Evolutionary conservation across 805 yeast genomes (phyloP).

Genomic region (Wickerhamomyces bisporus): DNA sequence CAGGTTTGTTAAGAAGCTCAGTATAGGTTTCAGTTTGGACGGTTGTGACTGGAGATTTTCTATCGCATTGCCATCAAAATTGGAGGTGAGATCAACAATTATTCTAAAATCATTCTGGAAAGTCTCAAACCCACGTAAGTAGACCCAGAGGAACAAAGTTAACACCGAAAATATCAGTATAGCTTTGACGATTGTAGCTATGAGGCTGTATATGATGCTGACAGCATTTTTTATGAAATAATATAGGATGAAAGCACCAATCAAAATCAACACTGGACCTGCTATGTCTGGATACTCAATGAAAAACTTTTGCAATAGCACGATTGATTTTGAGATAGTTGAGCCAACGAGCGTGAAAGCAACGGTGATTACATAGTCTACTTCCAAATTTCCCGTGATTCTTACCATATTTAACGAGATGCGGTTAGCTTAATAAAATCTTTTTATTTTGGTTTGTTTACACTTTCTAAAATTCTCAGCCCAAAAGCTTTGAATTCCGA

Average conservation of each 20-base stretch:
- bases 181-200: slow-evolving; percentile 26
- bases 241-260: slow-evolving; percentile 22
- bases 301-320: slow-evolving; percentile 19
- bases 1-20: no score
- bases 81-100: slow-evolving; percentile 17
- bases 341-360: slow-evolving; percentile 1
- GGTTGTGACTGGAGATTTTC: not conserved
- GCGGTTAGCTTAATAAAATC: no score
- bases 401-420: slow-evolving; percentile 5
- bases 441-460: no score
- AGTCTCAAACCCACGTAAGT: slow-evolving; percentile 36
- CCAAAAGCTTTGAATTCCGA: not conserved
- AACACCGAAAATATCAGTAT: slow-evolving; percentile 14
- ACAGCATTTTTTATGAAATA: slow-evolving; percentile 27
- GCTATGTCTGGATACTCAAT: slow-evolving; percentile 28
- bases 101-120: slow-evolving; percentile 51
- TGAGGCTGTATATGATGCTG: slow-evolving; percentile 12
- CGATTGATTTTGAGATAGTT: slow-evolving; percentile 4
- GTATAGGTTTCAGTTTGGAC: not conserved
- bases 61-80: slow-evolving; percentile 1
- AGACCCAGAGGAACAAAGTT: slow-evolving; percentile 22
- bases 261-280: slow-evolving; percentile 12
- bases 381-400: slow-evolving; percentile 19
- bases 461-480: no score
- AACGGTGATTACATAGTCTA: slow-evolving; percentile 17